These are phyloP conservation scores for Hortiboletus flavorubellus DNA, from an alignment of 768 basidiomycete species.

Conservation along the genomic window DNA sequence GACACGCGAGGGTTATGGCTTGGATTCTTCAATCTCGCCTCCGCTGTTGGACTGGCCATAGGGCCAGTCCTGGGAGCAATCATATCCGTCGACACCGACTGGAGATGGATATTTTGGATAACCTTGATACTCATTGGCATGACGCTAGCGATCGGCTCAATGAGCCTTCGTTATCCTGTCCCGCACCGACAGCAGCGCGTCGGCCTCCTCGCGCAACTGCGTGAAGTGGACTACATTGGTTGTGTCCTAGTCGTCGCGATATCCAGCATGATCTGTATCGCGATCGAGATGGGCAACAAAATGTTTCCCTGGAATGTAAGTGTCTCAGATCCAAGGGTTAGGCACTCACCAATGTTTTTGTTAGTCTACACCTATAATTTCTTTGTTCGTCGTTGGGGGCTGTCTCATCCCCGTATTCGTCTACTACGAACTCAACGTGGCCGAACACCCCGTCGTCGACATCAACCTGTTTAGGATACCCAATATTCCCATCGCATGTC, in stretches of 20 bases:
- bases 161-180: conserved; percentile 31
- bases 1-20: conserved; percentile 36
- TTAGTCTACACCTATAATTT: conserved; percentile 30
- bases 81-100: conserved; percentile 40
- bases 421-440: conserved; percentile 33
- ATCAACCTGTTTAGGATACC: conserved; percentile 32
- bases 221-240: conserved; percentile 34
- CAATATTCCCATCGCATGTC: conserved; percentile 34
- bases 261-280: conserved; percentile 34
- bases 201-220: conserved; percentile 32
- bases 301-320: conserved; percentile 34
- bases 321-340: not conserved
- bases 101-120: conserved; percentile 50
- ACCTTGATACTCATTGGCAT: conserved; percentile 33
- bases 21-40: conserved; percentile 34
- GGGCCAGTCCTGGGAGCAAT: conserved; percentile 48
- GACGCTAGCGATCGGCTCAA: conserved; percentile 26
- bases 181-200: conserved; percentile 31
- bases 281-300: conserved; percentile 39
- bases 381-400: conserved; percentile 27
- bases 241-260: conserved; percentile 30
- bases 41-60: conserved; percentile 42
- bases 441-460: conserved; percentile 34
- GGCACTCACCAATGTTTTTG: conserved; percentile 3
- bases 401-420: conserved; percentile 34